Evolutionary conservation across 495 filamentous ascomycete species (phyloP).

Genomic region (Aspergillus cristatus): DNA sequence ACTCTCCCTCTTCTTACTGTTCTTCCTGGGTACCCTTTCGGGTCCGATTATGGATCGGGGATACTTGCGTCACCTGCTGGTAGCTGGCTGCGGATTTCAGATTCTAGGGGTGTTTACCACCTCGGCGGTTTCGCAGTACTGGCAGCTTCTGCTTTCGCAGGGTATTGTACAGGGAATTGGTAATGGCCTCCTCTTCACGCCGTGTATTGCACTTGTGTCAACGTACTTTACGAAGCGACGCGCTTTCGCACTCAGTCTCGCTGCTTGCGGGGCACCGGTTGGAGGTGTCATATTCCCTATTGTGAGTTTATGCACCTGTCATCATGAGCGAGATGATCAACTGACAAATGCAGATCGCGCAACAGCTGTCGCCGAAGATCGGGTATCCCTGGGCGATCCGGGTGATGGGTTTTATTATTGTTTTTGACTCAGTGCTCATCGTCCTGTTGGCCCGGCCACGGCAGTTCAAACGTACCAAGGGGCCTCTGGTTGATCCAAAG

Average conservation of each 20-base stretch:
- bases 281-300: constrained; percentile 63
- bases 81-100: constrained; percentile 41
- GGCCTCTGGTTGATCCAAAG: constrained; percentile 48
- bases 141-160: constrained; percentile 66
- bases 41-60: constrained; percentile 52
- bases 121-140: constrained; percentile 41
- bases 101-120: constrained; percentile 57
- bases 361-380: constrained; percentile 47
- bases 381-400: constrained; percentile 69
- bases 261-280: constrained; percentile 50
- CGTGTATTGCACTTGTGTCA: constrained; percentile 46
- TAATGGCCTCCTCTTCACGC: constrained; percentile 57
- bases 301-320: no score
- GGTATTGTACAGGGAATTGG: constrained; percentile 58
- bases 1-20: constrained; percentile 25
- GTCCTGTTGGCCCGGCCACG: constrained; percentile 42
- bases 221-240: constrained; percentile 60
- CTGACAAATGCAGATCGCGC: no score
- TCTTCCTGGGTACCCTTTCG: constrained; percentile 28
- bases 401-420: constrained; percentile 55
- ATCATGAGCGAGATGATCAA: no score
- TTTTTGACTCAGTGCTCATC: constrained; percentile 36
- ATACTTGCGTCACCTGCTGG: constrained; percentile 45
- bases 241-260: constrained; percentile 51
- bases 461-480: constrained; percentile 45